Evolutionary conservation across 495 filamentous ascomycete species (phyloP), one percentile per base, ranked within the genome.

Genomic region (Neurospora sp.): DNA sequence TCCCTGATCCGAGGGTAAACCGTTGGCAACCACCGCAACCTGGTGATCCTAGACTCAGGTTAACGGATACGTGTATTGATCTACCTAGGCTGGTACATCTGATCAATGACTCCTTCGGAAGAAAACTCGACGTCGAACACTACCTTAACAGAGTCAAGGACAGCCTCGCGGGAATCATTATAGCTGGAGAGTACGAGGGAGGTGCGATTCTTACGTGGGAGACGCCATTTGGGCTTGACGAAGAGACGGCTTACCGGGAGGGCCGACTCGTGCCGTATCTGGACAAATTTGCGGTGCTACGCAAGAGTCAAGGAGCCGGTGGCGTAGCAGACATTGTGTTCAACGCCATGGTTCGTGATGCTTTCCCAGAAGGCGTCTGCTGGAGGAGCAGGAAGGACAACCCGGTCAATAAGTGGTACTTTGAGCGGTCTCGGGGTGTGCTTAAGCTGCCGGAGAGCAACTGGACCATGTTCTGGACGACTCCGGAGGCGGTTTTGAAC

Each of bases 391-490:
- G 93, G 70, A 90, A 89, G 79, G 85, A 92, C 76, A 96, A 96
- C 77, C 91, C 91, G 10, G 93, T 96, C 1, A 96, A 96, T 73
- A 96, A 95, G 78, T 96, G 93, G 93, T 96, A 99, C 79, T 98
- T 97, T 79, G 95, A 98, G 80, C 86, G 95, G 47, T 92, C 92
- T 8, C 85, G 87, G 71, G 95, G 95, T 0, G 92, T 89, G 38
- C 91, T 90, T 84, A 96, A 96, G 81, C 80, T 99, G 40, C 85
- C 87, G 1, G 89, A 86, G 31, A 91, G 85, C 75, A 90, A 89
- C 73, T 99, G 95, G 95, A 92, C 95, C 4, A 97, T 97, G 94
- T 98, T 99, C 72, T 99, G 95, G 95, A 99, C 95, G 1, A 94
- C 91, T 3, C 87, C 90, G 16, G 89, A 87, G 65, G 74, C 84